Evolutionary conservation across 2,329 filamentous ascomycete genomes (phyloP).

Genomic region (Sporothrix euskadiensis): DNA sequence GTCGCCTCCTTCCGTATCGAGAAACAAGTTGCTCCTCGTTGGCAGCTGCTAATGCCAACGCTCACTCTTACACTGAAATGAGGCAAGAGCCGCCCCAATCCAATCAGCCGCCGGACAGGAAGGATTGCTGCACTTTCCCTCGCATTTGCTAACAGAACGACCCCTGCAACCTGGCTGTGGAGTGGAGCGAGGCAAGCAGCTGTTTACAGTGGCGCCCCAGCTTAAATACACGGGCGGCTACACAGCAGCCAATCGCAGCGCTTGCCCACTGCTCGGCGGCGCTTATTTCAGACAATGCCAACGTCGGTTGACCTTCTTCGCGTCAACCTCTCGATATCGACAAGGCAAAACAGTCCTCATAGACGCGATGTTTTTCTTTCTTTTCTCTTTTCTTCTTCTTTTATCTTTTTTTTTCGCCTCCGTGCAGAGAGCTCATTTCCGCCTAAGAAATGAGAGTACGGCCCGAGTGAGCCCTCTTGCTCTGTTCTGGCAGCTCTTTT

Average conservation of each 20-base stretch:
- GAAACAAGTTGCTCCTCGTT: background rate
- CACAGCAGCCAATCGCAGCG: constrained; percentile 36
- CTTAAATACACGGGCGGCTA: constrained; percentile 29
- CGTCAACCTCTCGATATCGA: background rate
- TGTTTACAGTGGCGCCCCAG: constrained; percentile 14
- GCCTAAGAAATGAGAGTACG: constrained; percentile 5
- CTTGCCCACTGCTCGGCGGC: constrained; percentile 38
- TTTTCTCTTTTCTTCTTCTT: background rate
- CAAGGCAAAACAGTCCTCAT: background rate
- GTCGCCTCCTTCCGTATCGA: background rate
- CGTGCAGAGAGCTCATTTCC: background rate
- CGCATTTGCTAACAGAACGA: no score
- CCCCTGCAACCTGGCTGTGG: background rate
- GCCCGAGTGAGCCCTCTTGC: background rate
- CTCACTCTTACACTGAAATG: background rate
- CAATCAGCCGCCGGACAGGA: constrained; percentile 26
- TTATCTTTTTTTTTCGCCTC: background rate
- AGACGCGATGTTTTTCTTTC: background rate
- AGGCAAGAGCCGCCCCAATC: background rate
- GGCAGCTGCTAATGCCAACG: background rate
- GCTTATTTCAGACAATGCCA: constrained; percentile 43
- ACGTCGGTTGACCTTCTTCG: background rate
- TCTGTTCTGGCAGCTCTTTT: background rate
- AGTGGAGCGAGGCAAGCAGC: background rate
- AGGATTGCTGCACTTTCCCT: background rate